Conservation (phyloP, 345 rosid species). For the Physaria fendleri region DNA sequence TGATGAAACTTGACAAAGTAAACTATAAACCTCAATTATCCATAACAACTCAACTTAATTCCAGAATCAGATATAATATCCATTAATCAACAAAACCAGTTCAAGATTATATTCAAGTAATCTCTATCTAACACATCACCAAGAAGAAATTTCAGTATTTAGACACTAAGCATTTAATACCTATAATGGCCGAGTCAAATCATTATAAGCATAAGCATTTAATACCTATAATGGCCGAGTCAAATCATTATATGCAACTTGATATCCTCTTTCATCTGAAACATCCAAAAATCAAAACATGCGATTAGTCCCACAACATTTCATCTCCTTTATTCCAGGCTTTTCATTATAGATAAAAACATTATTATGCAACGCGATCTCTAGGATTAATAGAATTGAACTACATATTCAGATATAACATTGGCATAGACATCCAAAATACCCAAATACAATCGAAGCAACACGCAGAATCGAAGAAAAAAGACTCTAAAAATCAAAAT, state of each 20-base stretch:
- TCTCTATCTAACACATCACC: conserved; percentile 12
- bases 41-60: conserved; percentile 6
- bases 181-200: conserved; percentile 5
- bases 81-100: background rate
- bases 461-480: no score
- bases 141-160: background rate
- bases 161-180: background rate
- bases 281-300: background rate
- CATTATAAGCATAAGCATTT: background rate
- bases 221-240: background rate
- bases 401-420: no score
- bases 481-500: no score
- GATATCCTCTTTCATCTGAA: no score
- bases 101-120: background rate
- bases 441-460: no score
- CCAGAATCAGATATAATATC: background rate
- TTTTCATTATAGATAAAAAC: no score
- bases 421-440: no score
- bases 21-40: conserved; percentile 6
- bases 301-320: no score
- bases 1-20: background rate
- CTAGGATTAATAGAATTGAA: no score
- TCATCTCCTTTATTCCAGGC: no score
- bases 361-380: no score
- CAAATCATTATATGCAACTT: conserved; percentile 1